phyloP scores from a whole-genome alignment of 2,329 filamentous ascomycete species.

The Beauveria brongniartii region DNA sequence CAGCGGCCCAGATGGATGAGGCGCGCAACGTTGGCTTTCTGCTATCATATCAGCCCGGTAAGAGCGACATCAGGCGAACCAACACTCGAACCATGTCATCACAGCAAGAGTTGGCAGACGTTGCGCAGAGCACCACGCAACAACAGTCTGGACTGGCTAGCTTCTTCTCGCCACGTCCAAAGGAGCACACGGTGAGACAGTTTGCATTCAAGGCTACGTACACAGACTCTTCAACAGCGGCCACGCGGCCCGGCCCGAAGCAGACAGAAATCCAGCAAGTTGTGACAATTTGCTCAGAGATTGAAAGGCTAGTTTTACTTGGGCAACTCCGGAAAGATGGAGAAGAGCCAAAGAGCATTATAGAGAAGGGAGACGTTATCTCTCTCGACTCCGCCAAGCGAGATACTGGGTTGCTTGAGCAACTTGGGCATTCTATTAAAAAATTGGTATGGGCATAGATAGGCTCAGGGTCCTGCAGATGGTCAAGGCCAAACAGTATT shows the following conservation, averaged over 20 bases:
- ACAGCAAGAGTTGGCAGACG: slow-evolving; percentile 24
- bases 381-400: slow-evolving; percentile 76
- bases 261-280: slow-evolving; percentile 50
- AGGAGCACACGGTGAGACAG: slow-evolving; percentile 28
- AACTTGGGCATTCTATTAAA: slow-evolving; percentile 83
- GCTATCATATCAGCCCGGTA: slow-evolving; percentile 65
- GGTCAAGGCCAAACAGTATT: slow-evolving; percentile 6
- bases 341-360: slow-evolving; percentile 36
- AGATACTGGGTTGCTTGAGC: slow-evolving; percentile 79
- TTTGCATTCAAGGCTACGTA: slow-evolving; percentile 51
- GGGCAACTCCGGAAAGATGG: slow-evolving; percentile 33
- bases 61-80: slow-evolving; percentile 63
- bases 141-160: slow-evolving; percentile 30
- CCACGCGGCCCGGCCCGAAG: slow-evolving; percentile 38
- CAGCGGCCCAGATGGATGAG: slow-evolving; percentile 67
- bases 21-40: slow-evolving; percentile 76
- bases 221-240: slow-evolving; percentile 44
- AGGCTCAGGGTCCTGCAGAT: slow-evolving; percentile 14
- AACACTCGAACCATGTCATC: slow-evolving; percentile 77
- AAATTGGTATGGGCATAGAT: slow-evolving; percentile 76
- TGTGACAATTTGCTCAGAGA: slow-evolving; percentile 63
- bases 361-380: slow-evolving; percentile 65
- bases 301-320: slow-evolving; percentile 57
- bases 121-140: slow-evolving; percentile 17
- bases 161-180: slow-evolving; percentile 32